Evolutionary conservation across 805 yeast genomes (phyloP), one percentile per base, ranked within the genome.

Genomic region (Metschnikowia similis): DNA sequence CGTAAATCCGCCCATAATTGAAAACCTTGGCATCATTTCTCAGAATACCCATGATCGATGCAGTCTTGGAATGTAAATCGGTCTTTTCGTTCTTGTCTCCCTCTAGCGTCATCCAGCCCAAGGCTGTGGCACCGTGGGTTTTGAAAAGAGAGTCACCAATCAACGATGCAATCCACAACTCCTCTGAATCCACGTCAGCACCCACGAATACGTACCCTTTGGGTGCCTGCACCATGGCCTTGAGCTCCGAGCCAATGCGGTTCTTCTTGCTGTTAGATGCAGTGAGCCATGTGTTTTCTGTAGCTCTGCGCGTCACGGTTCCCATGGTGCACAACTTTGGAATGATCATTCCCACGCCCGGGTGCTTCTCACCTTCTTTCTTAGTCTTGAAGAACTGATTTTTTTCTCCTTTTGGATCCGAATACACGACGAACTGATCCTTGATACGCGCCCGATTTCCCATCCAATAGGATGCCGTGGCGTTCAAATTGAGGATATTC

Each of bases 91-190:
- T 75, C 68, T 94, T 94, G 4, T 92, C 83, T 16, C 99, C 99
- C 71, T 94, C 99, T 49, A 94, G 75, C 1, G 97, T 91, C 99
- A 94, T 95, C 99, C 99, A 95, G 0, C 98, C 97, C 48, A 95
- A 79, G 0, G 98, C 96, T 0, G 98, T 89, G 11, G 95, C 95
- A 6, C 99, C 99, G 66, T 94, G 99, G 26, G 87, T 71, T 32
- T 85, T 81, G 67, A 92, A 89, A 47, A 85, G 81, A 0, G 98
- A 84, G 64, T 94, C 99, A 3, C 99, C 97, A 31, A 92, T 84
- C 26, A 95, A 70, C 16, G 97, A 87, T 0, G 99, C 99, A 57
- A 94, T 94, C 99, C 99, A 94, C 39, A 94, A 74, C 63, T 94
- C 99, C 63, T 94, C 99, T 35, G 97, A 89, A 66, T 94, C 99